Conservation (phyloP, 1,284 basidiomycete genomes). For the Ustilago hordei region DNA sequence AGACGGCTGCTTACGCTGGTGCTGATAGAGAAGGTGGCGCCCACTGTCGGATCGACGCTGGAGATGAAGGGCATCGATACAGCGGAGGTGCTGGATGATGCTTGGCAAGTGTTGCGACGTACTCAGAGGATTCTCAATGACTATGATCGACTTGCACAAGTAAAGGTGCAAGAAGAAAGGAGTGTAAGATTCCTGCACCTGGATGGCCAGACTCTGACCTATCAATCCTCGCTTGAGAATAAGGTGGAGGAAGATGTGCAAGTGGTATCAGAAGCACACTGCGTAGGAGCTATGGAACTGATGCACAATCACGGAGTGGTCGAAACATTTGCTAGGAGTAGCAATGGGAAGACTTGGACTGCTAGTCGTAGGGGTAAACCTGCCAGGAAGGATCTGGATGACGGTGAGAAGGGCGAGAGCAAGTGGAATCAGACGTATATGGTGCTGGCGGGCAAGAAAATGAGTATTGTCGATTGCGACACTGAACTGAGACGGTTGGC, state of each 20-base stretch:
- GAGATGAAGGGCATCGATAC: neutral
- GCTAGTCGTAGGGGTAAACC: constrained; percentile 20
- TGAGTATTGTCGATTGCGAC: constrained; percentile 53
- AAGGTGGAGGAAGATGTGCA: constrained; percentile 35
- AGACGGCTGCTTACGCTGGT: constrained; percentile 40
- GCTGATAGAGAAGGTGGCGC: constrained; percentile 28
- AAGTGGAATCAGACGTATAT: constrained; percentile 40
- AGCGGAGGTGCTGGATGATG: constrained; percentile 17
- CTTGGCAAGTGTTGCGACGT: constrained; percentile 43
- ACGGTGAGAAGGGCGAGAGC: neutral
- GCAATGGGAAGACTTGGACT: constrained; percentile 51
- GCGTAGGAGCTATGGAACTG: constrained; percentile 34
- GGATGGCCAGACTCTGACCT: constrained; percentile 33
- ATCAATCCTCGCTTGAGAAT: constrained; percentile 29
- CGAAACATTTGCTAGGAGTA: constrained; percentile 50
- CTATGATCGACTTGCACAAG: constrained; percentile 16
- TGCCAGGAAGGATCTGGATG: neutral
- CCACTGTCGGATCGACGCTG: constrained; percentile 4
- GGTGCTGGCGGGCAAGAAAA: constrained; percentile 48
- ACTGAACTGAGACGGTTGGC: constrained; percentile 43
- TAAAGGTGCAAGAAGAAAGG: constrained; percentile 4
- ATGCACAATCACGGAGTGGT: constrained; percentile 37
- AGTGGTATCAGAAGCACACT: constrained; percentile 43
- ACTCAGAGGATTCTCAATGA: constrained; percentile 49
- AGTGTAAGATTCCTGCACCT: constrained; percentile 40